Base-by-base conservation (phyloP, 176 grass and related monocot genomes). In the Puya raimondii region DNA sequence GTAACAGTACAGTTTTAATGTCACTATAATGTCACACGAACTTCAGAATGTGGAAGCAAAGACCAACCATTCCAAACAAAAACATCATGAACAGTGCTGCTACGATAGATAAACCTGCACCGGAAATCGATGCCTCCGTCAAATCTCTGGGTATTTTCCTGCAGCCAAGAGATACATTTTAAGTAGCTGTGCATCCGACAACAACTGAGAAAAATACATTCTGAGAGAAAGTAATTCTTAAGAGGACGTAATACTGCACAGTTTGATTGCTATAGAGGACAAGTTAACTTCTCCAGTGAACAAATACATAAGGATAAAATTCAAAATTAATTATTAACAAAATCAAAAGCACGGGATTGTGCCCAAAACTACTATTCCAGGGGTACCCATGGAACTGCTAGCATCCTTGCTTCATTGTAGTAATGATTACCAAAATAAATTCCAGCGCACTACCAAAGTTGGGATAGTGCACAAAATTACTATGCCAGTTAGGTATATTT, bases 101-200 rank as follows among this genome's bases (percentile, higher is more conserved):
- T 70, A 91, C 16, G 29, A 99, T 86, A 56, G 94, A 99, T 54
- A 99, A 83, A 63, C 94, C 94, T 76, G 89, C 89, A 9, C 87
- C 94, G 66, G 89, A 88, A 75, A 99, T 77, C 70, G 94, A 99
- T 71, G 89, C 89, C 75, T 99, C 94, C 0, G 89, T 99, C 79
- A 99, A 99, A 76, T 99, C 94, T 80, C 94, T 78, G 14, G 94
- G 94, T 67, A 99, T 91, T 88, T 99, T 99, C 82, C 89, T 99
- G 81, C 67, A 81, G 61, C 69, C 29, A 76, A 50, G 51, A 77
- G 2, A 83, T 22, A 50, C 33, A 23, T 2, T 53, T 17, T 63
- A 27, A 64, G 50, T 63, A 21, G 11, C 16, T 63, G 16, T 47
- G 9, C 11, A 75, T 50, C 33, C 49, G 23, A 49, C 18, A 67